A percentile compares a stretch with the other conserved stretches of the same genome.
These are phyloP conservation scores for Allium fistulosum DNA, from an alignment of 106 monocot species.

Conservation along the genomic window DNA sequence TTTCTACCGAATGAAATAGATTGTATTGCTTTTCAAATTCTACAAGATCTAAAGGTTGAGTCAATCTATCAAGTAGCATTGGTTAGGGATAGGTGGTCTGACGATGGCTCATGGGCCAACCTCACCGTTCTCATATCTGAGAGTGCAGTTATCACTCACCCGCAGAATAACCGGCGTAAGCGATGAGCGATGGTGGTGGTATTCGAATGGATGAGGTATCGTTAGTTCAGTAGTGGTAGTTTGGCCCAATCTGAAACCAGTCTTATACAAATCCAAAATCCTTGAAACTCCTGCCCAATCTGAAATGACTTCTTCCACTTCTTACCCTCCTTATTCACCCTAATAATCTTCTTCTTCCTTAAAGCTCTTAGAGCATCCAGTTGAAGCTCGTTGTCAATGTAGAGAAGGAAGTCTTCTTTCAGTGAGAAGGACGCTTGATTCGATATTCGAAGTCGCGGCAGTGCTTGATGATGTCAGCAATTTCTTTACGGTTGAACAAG, in stretches of 20 bases:
- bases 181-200: too few relatives aligned
- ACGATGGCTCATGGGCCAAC: too few relatives aligned
- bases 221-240: too few relatives aligned
- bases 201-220: too few relatives aligned
- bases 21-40: too few relatives aligned
- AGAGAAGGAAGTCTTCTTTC: constrained; percentile 58
- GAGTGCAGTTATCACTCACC: too few relatives aligned
- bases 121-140: too few relatives aligned
- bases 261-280: constrained; percentile 57
- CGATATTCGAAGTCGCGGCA: constrained; percentile 89
- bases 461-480: constrained; percentile 58
- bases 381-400: constrained; percentile 69
- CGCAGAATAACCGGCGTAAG: too few relatives aligned
- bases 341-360: constrained; percentile 44
- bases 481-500: constrained; percentile 58
- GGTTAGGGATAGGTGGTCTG: too few relatives aligned
- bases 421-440: constrained; percentile 63
- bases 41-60: too few relatives aligned
- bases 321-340: constrained; percentile 18
- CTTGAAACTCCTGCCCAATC: constrained; percentile 53
- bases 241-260: constrained; percentile 11
- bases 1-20: too few relatives aligned
- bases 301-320: constrained; percentile 80
- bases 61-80: too few relatives aligned
- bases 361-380: constrained; percentile 54